Conservation (phyloP, 2,329 filamentous ascomycete genomes). For the Ophiostoma pallidulum region DNA sequence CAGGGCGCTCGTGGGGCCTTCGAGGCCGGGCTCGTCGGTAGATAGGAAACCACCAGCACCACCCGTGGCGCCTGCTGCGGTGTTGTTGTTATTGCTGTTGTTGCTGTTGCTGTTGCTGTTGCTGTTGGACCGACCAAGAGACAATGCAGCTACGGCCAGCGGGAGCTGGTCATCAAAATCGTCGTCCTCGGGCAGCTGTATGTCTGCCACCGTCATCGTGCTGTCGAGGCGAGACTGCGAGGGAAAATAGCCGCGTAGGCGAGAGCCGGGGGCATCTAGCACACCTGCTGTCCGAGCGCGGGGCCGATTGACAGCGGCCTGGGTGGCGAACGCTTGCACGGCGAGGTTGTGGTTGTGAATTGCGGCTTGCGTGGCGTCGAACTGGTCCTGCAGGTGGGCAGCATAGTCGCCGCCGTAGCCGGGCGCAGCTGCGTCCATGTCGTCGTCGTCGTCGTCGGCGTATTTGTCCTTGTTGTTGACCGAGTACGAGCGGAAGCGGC, state of each 20-base stretch:
- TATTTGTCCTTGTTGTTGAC: constrained; percentile 99
- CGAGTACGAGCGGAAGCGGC: constrained; percentile 91
- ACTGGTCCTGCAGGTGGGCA: constrained; percentile 60
- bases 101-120: constrained; percentile 55
- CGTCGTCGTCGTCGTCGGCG: constrained; percentile 78
- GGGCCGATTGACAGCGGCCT: constrained; percentile 73
- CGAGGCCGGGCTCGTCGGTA: constrained; percentile 68
- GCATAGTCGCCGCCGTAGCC: constrained; percentile 90
- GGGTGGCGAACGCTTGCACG: constrained; percentile 82
- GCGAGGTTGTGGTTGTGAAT: constrained; percentile 90
- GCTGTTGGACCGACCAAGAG: constrained; percentile 56
- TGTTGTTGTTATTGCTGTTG: constrained; percentile 55
- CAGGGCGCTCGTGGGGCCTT: constrained; percentile 83
- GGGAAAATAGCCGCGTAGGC: constrained; percentile 63
- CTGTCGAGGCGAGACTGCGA: constrained; percentile 65
- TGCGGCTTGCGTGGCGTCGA: constrained; percentile 54
- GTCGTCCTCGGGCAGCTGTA: constrained; percentile 63
- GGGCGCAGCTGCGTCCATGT: too few species aligned
- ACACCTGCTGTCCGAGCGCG: constrained; percentile 88
- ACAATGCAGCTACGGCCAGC: constrained; percentile 74
- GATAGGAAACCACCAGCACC: constrained; percentile 50
- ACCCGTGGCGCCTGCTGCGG: not conserved
- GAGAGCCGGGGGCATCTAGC: constrained; percentile 64
- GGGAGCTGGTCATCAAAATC: constrained; percentile 67
- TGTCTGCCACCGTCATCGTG: constrained; percentile 64